Percentiles rank a stretch among this genome's conserved stretches.
These are phyloP conservation scores for Millerago galiae DNA, from an alignment of 805 yeast genomes.

Conservation along the genomic window DNA sequence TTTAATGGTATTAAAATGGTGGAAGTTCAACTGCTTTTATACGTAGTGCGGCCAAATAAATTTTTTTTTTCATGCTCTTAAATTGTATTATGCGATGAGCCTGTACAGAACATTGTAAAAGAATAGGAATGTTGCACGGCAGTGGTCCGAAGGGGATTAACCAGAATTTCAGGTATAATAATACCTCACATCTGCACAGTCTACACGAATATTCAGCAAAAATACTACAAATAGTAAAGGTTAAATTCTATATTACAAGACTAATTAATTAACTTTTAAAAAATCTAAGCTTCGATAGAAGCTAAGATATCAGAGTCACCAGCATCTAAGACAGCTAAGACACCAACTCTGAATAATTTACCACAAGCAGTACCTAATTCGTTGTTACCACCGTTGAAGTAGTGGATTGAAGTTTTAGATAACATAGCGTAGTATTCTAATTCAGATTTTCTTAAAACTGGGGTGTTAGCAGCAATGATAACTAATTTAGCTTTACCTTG, in stretches of 20 bases:
- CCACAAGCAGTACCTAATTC: constrained; percentile 99
- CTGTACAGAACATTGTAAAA: neutral
- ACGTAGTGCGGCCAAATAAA: too few species aligned
- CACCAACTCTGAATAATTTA: constrained; percentile 99
- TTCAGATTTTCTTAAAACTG: constrained; percentile 99
- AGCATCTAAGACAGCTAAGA: constrained; percentile 90
- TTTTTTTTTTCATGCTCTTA: constrained; percentile 4
- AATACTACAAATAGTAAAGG: neutral
- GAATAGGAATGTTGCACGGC: constrained; percentile 1
- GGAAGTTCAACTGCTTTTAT: neutral
- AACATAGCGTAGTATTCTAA: constrained; percentile 99
- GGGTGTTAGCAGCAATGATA: constrained; percentile 98
- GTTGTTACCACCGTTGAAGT: constrained; percentile 99
- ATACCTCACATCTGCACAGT: neutral
- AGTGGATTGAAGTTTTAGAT: constrained; percentile 93
- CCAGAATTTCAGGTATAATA: too few species aligned
- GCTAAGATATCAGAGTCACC: constrained; percentile 99
- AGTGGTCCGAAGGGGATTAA: too few species aligned
- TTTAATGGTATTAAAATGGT: too few species aligned
- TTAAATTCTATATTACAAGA: constrained; percentile 6
- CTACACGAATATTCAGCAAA: too few species aligned
- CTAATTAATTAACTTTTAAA: constrained; percentile 2
- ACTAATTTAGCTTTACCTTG: constrained; percentile 98
- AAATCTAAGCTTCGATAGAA: constrained; percentile 29
- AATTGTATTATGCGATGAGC: neutral